Conservation (phyloP, 75 land plant species). For the Chamaecyparis obtusa region DNA sequence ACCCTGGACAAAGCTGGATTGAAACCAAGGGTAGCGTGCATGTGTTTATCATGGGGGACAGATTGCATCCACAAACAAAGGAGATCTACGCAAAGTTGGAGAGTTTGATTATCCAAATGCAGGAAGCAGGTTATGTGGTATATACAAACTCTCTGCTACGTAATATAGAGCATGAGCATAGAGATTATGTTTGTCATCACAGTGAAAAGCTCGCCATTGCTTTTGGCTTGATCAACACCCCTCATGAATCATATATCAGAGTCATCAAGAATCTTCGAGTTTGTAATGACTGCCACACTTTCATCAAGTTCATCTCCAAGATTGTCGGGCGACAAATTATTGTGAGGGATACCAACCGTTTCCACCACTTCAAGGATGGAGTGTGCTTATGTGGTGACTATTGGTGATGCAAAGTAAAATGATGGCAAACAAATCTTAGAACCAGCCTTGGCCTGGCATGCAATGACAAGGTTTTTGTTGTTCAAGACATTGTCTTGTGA, state of each 20-base stretch:
- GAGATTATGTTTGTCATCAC: background rate
- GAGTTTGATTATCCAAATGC: conserved; percentile 47
- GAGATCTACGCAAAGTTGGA: conserved; percentile 49
- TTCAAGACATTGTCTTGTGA: background rate
- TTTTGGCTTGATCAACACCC: conserved; percentile 6
- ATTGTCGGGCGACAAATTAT: conserved; percentile 9
- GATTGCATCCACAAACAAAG: conserved; percentile 42
- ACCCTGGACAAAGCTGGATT: conserved; percentile 79
- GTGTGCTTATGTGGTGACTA: background rate
- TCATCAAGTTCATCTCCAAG: background rate
- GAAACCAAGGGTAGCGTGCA: conserved; percentile 49
- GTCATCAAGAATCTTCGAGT: conserved; percentile 20
- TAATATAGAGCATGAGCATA: conserved; percentile 20
- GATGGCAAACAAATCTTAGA: background rate
- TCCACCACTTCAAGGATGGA: conserved; percentile 7
- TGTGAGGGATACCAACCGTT: conserved; percentile 3
- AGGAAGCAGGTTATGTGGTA: conserved; percentile 33
- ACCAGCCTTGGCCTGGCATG: background rate
- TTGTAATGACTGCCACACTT: conserved; percentile 15
- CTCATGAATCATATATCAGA: conserved; percentile 8
- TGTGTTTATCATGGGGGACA: conserved; percentile 50
- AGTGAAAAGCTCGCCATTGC: conserved; percentile 13
- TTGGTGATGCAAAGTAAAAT: background rate
- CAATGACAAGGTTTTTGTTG: background rate
- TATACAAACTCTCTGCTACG: conserved; percentile 12